A percentile compares a stretch with the other conserved stretches of the same genome.
Conservation (phyloP, 2,329 filamentous ascomycete species). For the Penicillium thymicola region DNA sequence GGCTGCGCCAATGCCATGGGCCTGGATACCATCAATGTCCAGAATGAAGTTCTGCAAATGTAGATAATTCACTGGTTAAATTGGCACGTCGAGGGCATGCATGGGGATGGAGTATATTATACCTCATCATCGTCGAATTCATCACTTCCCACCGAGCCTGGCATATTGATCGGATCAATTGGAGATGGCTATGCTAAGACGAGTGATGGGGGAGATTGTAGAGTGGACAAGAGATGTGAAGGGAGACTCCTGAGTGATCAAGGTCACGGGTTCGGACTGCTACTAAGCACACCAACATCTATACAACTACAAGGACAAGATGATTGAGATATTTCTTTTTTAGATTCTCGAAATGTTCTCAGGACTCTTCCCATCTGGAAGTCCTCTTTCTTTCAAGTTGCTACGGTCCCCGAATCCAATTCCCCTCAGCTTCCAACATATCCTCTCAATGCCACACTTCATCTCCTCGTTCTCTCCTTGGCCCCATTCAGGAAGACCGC, state of each 20-base stretch:
- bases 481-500: constrained; percentile 30
- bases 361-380: constrained; percentile 21
- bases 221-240: neutral
- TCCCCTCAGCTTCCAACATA: constrained; percentile 28
- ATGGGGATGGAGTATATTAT: constrained; percentile 4
- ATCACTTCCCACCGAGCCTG: constrained; percentile 53
- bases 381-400: constrained; percentile 17
- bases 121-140: constrained; percentile 52
- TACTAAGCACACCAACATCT: neutral
- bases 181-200: neutral
- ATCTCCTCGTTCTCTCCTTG: constrained; percentile 35
- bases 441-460: constrained; percentile 26
- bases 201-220: neutral
- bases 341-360: constrained; percentile 18
- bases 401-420: constrained; percentile 13
- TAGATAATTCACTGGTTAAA: neutral
- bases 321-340: constrained; percentile 22
- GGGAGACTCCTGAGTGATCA: neutral
- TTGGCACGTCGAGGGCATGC: neutral
- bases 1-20: constrained; percentile 62
- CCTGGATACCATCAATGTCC: constrained; percentile 64
- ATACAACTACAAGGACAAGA: neutral
- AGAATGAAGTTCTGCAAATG: constrained; percentile 54
- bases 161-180: constrained; percentile 39
- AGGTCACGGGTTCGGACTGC: constrained; percentile 3